phyloP scores from a whole-genome alignment of 1,139 yeast species.

The Suhomyces atakaporum region DNA sequence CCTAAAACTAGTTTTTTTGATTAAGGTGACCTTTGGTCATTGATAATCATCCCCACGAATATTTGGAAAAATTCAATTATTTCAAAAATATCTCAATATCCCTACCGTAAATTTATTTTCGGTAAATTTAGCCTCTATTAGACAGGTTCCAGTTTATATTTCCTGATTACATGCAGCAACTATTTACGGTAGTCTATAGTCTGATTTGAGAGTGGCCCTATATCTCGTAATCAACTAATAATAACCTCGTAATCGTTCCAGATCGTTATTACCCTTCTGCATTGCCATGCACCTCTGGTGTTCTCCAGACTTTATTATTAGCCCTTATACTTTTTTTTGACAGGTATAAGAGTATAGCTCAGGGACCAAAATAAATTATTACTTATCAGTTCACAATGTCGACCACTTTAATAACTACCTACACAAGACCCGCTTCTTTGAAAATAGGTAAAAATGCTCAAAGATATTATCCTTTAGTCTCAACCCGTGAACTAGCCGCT shows the following conservation, averaged over 20 bases:
- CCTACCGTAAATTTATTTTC: too few species aligned
- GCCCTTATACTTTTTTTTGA: neutral
- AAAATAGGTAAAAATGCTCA: neutral
- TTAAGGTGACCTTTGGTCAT: neutral
- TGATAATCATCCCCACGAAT: too few species aligned
- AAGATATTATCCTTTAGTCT: neutral
- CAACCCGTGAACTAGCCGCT: constrained; percentile 3
- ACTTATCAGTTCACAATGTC: neutral
- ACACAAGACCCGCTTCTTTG: neutral
- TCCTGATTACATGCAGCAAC: neutral
- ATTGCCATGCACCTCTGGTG: neutral
- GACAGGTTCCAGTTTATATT: too few species aligned
- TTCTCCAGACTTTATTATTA: neutral
- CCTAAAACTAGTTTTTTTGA: too few species aligned
- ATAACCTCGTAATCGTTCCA: too few species aligned
- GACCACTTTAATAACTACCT: constrained; percentile 1
- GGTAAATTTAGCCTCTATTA: too few species aligned
- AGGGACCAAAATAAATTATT: too few species aligned
- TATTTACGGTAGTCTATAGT: neutral
- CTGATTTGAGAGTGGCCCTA: neutral
- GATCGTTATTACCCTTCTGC: neutral
- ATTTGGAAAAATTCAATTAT: too few species aligned
- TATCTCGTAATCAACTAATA: neutral
- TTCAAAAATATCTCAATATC: too few species aligned
- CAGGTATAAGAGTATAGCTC: neutral